phyloP scores from a whole-genome alignment of 768 basidiomycete species.

The Botryobasidium botryosum region DNA sequence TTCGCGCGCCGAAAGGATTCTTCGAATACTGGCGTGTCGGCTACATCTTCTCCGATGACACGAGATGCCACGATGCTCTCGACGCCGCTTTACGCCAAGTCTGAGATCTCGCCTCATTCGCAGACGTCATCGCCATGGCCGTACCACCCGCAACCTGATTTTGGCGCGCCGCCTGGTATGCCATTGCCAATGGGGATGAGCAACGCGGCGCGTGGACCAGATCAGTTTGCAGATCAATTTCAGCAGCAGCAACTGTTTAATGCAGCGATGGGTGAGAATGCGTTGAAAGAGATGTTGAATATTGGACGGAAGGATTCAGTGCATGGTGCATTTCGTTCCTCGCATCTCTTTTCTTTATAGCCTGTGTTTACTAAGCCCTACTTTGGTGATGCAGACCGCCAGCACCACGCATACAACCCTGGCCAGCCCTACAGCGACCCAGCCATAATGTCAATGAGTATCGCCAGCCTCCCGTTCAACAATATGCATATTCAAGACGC shows the following conservation, averaged over 20 bases:
- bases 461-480: not conserved
- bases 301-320: slow-evolving; percentile 5
- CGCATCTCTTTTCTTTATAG: no score
- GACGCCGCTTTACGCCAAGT: slow-evolving; percentile 5
- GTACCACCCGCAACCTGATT: slow-evolving; percentile 8
- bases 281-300: slow-evolving; percentile 10
- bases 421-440: slow-evolving; percentile 15
- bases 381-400: not conserved
- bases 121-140: slow-evolving; percentile 7
- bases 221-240: not conserved
- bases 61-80: no score
- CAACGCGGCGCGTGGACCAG: not conserved
- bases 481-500: not conserved
- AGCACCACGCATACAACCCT: not conserved
- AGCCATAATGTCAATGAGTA: slow-evolving; percentile 16
- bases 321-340: no score
- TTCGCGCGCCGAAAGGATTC: slow-evolving; percentile 10
- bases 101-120: slow-evolving; percentile 4
- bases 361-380: not conserved
- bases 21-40: slow-evolving; percentile 4
- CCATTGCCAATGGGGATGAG: slow-evolving; percentile 1
- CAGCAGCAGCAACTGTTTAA: not conserved
- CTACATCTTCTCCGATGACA: slow-evolving; percentile 7
- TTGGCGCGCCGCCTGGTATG: not conserved
- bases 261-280: not conserved